Evolutionary conservation across 2,329 filamentous ascomycete species (phyloP).

Genomic region (Verticillium isaacii): DNA sequence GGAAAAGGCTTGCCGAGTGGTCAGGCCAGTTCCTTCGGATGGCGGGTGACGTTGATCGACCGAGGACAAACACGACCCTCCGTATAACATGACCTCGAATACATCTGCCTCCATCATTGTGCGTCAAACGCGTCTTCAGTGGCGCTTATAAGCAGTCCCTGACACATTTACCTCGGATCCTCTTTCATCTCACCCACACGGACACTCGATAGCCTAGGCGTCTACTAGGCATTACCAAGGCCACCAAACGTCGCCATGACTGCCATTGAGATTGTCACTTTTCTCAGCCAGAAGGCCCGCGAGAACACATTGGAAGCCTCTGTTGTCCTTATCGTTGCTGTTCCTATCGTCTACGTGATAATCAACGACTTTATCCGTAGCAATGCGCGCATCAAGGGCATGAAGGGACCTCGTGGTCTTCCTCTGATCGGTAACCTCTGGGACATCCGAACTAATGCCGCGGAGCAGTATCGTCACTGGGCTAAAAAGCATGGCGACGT

Average conservation of each 20-base stretch:
- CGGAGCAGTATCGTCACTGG: slow-evolving; percentile 53
- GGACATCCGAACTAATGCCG: slow-evolving; percentile 49
- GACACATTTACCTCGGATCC: neutral
- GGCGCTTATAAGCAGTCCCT: neutral
- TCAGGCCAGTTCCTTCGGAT: neutral
- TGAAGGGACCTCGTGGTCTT: slow-evolving; percentile 43
- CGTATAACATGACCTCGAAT: neutral
- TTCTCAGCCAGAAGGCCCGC: slow-evolving; percentile 12
- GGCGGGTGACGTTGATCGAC: neutral
- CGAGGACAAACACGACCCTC: neutral
- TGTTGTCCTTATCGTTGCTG: slow-evolving; percentile 15
- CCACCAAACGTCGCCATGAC: slow-evolving; percentile 16
- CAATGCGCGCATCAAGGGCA: slow-evolving; percentile 36
- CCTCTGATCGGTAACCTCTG: slow-evolving; percentile 51
- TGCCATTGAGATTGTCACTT: slow-evolving; percentile 16
- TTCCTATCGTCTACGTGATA: slow-evolving; percentile 39
- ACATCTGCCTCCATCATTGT: neutral
- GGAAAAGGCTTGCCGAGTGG: neutral
- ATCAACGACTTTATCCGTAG: slow-evolving; percentile 43
- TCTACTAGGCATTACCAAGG: neutral
- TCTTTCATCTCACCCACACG: neutral
- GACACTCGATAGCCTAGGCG: neutral
- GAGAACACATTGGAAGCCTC: slow-evolving; percentile 18
- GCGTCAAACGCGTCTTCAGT: neutral
- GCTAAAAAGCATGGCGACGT: slow-evolving; percentile 41